Base-by-base conservation (phyloP, 305 asterid species). In the Lippia alba region DNA sequence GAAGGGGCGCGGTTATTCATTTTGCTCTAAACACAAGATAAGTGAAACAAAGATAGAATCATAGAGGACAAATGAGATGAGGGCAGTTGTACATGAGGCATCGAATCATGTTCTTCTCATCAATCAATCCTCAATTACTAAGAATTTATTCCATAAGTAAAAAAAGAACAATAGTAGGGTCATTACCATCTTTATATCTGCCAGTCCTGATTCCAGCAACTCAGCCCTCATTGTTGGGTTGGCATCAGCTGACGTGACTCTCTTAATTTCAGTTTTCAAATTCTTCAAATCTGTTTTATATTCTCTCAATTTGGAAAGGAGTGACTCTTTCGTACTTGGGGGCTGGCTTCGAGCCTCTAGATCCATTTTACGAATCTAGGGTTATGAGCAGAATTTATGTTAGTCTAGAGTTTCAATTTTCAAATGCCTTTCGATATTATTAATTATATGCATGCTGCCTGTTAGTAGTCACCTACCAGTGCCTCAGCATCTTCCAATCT, bases 301-400 rank as follows among this genome's bases (percentile, higher is more conserved):
- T 64, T 87, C 93, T 76, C 91, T 84, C 79, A 89, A 73, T 78
- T 89, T 89, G 46, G 88, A 86, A 56, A 89, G 89, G 72, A 87
- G 85, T 11, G 32, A 7, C 6, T 11, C 56, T 51, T 51, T 51
- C 30, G 11, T 18, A 51, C 53, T 82, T 18, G 89, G 85, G 12
- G 85, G 86, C 80, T 86, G 75, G 68, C 90, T 86, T 67, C 93
- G 81, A 73, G 91, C 92, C 85, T 89, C 96, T 16, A 85, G 91
- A 61, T 86, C 96, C 96, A 87, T 89, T 79, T 89, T 89, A 56
- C 88, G 88, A 19, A 89, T 83, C 93, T 87, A 72, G 39, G 76
- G 32, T 30, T 67, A 51, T 45, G 62, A 71, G 61, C 66, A 55
- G 56, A 71, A 64, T 51, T 49, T 48, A 44, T 17, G 12, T 75